phyloP scores from a whole-genome alignment of 2,329 filamentous ascomycete species.

The Microdochium paspali region DNA sequence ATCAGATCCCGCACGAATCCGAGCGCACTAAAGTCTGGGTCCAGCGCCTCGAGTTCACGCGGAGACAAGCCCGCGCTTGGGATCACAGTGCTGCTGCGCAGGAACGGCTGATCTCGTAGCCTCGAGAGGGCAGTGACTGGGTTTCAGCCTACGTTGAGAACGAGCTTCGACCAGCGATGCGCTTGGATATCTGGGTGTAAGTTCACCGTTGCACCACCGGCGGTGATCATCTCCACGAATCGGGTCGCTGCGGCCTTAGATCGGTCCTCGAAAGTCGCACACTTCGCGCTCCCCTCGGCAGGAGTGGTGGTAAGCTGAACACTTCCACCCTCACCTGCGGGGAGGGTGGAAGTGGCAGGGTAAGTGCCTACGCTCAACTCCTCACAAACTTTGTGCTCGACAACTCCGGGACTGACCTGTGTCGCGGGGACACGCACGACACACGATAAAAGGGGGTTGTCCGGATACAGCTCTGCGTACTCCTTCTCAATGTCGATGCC shows the following conservation, averaged over 20 bases:
- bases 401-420: slow-evolving; percentile 35
- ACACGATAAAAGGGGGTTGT: slow-evolving; percentile 38
- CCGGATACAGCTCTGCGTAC: slow-evolving; percentile 32
- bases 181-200: slow-evolving; percentile 39
- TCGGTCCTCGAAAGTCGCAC: neutral
- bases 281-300: neutral
- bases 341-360: slow-evolving; percentile 18
- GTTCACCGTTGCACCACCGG: slow-evolving; percentile 30
- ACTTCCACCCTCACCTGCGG: slow-evolving; percentile 5
- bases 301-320: slow-evolving; percentile 18
- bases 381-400: slow-evolving; percentile 35
- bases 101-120: slow-evolving; percentile 34
- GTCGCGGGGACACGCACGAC: slow-evolving; percentile 44
- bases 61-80: neutral
- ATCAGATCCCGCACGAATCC: slow-evolving; percentile 20
- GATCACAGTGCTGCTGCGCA: slow-evolving; percentile 14
- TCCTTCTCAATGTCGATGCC: slow-evolving; percentile 46
- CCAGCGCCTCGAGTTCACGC: slow-evolving; percentile 7
- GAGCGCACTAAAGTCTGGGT: neutral
- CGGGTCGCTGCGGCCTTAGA: neutral
- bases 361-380: slow-evolving; percentile 39
- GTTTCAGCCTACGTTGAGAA: slow-evolving; percentile 47
- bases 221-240: slow-evolving; percentile 30
- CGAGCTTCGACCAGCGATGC: slow-evolving; percentile 43
- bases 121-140: slow-evolving; percentile 42